These are phyloP conservation scores for Stachybotrys chlorohalonatus DNA, from an alignment of 2,329 filamentous ascomycete species.

Conservation along the genomic window DNA sequence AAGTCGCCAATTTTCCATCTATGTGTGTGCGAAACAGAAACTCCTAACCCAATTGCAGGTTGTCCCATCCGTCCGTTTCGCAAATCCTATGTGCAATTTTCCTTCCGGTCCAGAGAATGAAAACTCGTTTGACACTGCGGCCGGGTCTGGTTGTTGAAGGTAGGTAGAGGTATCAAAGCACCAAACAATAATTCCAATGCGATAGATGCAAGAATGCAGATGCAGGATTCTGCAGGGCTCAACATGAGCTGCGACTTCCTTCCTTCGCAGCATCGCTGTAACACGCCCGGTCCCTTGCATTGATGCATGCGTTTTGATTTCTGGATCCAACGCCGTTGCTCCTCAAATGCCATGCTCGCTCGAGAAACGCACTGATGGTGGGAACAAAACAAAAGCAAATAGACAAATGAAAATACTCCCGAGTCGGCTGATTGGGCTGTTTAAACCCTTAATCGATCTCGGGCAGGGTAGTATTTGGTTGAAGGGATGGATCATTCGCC, in stretches of 20 bases:
- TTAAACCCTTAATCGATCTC: slow-evolving; percentile 10
- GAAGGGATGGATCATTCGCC: slow-evolving; percentile 50
- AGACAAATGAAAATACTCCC: slow-evolving; percentile 12
- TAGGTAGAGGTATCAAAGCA: slow-evolving; percentile 4
- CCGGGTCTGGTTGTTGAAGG: not conserved
- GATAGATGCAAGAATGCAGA: slow-evolving; percentile 7
- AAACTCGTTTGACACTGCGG: not conserved
- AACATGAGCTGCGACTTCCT: too few relatives aligned
- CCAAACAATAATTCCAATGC: slow-evolving; percentile 4
- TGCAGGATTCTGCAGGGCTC: not conserved
- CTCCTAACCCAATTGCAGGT: not conserved
- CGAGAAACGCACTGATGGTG: slow-evolving; percentile 13
- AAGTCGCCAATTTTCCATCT: slow-evolving; percentile 12
- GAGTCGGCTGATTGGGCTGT: slow-evolving; percentile 4
- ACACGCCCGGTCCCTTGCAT: slow-evolving; percentile 6
- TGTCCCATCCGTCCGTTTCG: not conserved
- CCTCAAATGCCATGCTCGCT: slow-evolving; percentile 24
- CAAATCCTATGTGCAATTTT: slow-evolving; percentile 4
- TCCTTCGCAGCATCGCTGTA: not conserved
- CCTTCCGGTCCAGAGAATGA: slow-evolving; percentile 3
- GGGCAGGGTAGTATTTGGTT: slow-evolving; percentile 63
- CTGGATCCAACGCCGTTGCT: slow-evolving; percentile 24
- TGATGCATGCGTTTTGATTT: slow-evolving; percentile 19
- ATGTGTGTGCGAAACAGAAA: slow-evolving; percentile 9
- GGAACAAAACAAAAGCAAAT: slow-evolving; percentile 10